Evolutionary conservation across 345 rosid genomes (phyloP).

Genomic region (Ricinus communis): DNA sequence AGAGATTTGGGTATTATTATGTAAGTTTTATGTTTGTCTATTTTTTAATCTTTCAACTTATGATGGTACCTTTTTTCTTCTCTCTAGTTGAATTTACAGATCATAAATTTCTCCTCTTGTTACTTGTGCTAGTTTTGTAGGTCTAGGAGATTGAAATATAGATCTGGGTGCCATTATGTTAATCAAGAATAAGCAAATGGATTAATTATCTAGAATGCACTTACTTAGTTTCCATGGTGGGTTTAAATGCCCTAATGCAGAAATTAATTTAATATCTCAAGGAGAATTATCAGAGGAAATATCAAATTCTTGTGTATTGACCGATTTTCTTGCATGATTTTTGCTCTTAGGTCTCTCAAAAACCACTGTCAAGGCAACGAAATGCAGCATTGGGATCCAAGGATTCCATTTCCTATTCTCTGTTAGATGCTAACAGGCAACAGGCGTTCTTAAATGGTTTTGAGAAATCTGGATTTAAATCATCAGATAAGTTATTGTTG

Average conservation of each 20-base stretch:
- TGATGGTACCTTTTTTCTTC: too few relatives aligned
- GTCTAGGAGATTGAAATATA: too few relatives aligned
- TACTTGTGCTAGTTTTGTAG: too few relatives aligned
- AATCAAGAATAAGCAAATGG: too few relatives aligned
- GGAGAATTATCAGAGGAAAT: neutral
- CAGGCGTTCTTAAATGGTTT: conserved; percentile 57
- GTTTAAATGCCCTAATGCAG: neutral
- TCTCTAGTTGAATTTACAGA: too few relatives aligned
- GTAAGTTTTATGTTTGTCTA: too few relatives aligned
- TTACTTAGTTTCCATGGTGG: neutral
- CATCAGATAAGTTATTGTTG: conserved; percentile 48
- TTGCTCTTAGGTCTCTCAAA: conserved; percentile 65
- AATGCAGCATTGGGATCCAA: conserved; percentile 38
- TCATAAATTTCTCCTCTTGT: too few relatives aligned
- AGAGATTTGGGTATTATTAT: too few relatives aligned
- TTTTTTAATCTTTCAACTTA: too few relatives aligned
- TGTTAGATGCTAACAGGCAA: conserved; percentile 68
- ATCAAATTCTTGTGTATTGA: neutral
- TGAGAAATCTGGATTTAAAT: conserved; percentile 58
- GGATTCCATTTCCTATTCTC: conserved; percentile 55
- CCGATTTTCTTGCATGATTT: conserved; percentile 16
- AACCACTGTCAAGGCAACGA: conserved; percentile 63
- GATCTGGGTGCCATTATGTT: too few relatives aligned
- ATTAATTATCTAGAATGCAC: too few relatives aligned
- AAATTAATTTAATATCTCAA: neutral